phyloP scores from a whole-genome alignment of 192 early-diverging fungal species.

The Entomortierella parvispora region DNA sequence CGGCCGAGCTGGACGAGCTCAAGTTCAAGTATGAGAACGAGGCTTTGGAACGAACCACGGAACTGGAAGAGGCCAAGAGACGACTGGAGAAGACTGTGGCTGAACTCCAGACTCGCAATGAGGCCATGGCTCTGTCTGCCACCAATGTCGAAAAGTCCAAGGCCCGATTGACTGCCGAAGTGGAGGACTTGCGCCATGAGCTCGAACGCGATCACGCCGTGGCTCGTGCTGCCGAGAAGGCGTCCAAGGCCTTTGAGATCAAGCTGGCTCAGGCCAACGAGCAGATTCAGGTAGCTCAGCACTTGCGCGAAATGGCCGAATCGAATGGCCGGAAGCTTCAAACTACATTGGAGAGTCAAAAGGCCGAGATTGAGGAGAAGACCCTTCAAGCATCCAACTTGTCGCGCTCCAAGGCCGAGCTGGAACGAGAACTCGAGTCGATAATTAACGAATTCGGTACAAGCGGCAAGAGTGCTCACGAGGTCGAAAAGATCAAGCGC shows the following conservation, averaged over 20 bases:
- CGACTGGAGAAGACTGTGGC: conserved; percentile 46
- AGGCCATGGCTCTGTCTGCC: conserved; percentile 64
- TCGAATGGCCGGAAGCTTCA: conserved; percentile 69
- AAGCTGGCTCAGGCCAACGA: conserved; percentile 63
- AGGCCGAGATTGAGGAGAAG: conserved; percentile 69
- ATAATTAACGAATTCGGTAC: conserved; percentile 81
- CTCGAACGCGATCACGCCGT: conserved; percentile 79
- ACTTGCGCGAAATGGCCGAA: conserved; percentile 68
- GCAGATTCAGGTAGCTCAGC: conserved; percentile 66
- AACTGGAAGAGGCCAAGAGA: conserved; percentile 60
- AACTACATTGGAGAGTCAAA: conserved; percentile 62
- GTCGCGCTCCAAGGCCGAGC: conserved; percentile 71
- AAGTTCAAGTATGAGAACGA: conserved; percentile 65
- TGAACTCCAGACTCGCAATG: conserved; percentile 36
- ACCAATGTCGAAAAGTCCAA: conserved; percentile 79
- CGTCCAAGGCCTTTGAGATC: conserved; percentile 67
- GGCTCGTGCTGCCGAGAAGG: conserved; percentile 71
- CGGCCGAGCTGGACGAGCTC: conserved; percentile 73
- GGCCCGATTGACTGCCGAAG: conserved; percentile 70
- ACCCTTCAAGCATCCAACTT: conserved; percentile 58
- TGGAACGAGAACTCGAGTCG: conserved; percentile 72
- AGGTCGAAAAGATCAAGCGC: conserved; percentile 73
- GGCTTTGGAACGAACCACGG: conserved; percentile 31
- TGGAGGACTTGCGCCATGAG: conserved; percentile 80
- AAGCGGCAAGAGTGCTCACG: conserved; percentile 77